These are phyloP conservation scores for Nakazawaea wickerhamii DNA, from an alignment of 805 yeast genomes.

Conservation along the genomic window DNA sequence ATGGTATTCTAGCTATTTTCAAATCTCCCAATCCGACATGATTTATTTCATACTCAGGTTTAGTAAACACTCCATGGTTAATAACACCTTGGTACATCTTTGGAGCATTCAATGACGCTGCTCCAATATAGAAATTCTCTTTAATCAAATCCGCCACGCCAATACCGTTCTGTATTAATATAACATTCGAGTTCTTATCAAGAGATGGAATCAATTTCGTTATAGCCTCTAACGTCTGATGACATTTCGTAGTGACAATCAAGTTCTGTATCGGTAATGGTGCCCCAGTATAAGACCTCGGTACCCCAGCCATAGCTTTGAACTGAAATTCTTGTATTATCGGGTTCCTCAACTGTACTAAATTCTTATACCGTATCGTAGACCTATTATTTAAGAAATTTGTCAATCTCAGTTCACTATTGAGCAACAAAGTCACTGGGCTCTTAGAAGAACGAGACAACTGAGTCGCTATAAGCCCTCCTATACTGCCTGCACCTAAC, in stretches of 20 bases:
- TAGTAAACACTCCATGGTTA: slow-evolving; percentile 76
- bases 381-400: slow-evolving; percentile 6
- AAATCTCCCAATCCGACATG: slow-evolving; percentile 75
- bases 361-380: slow-evolving; percentile 8
- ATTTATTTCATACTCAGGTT: slow-evolving; percentile 35
- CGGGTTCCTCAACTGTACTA: slow-evolving; percentile 8
- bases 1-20: slow-evolving; percentile 53
- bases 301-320: slow-evolving; percentile 8
- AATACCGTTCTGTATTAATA: slow-evolving; percentile 80
- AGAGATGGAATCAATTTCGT: slow-evolving; percentile 47
- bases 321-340: slow-evolving; percentile 10
- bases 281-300: slow-evolving; percentile 7
- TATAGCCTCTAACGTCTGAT: slow-evolving; percentile 64
- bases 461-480: slow-evolving; percentile 12
- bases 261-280: slow-evolving; percentile 22
- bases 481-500: slow-evolving; percentile 13
- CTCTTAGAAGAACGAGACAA: slow-evolving; percentile 1
- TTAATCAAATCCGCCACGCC: slow-evolving; percentile 57
- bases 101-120: slow-evolving; percentile 38
- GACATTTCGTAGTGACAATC: slow-evolving; percentile 75
- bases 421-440: slow-evolving; percentile 5
- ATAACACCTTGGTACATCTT: slow-evolving; percentile 67
- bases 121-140: slow-evolving; percentile 41
- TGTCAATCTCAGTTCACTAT: slow-evolving; percentile 1
- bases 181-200: slow-evolving; percentile 43